Base-by-base conservation (phyloP, 768 basidiomycete species). In the Lactarius sanguifluus region DNA sequence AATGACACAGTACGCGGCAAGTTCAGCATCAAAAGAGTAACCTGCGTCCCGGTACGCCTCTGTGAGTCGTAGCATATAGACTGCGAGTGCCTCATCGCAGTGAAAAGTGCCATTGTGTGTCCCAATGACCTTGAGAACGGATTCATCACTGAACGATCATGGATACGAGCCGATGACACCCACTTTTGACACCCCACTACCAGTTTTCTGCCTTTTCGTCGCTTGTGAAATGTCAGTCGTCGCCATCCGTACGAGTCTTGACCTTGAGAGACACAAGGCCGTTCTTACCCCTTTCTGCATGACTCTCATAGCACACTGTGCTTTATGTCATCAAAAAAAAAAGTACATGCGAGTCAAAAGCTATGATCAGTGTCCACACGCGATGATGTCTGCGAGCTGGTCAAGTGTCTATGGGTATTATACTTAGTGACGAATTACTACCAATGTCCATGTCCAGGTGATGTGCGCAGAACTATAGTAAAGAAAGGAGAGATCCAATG, bases 91-190 rank as follows among this genome's bases (percentile, higher is more conserved):
- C 79, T 99, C 96, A 72, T 99, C 96, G 76, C 94, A 96, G 73
- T 99, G 96, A 75, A 98, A 98, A 0, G 94, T 94, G 20, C 96
- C 96, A 65, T 90, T 93, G 77, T 98, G 95, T 1, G 96, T 97
- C 40, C 95, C 95, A 72, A 98, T 96, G 47, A 86, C 77, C 91
- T 94, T 67, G 57, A 61, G 54, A 57, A 23, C 25, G 38, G 34
- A 58, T 38, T 52, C n/a, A 45, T 5, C 50, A 34, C 54, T 23
- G 5, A 6, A 36, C 57, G 16, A 61, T 40, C 12, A 54, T 34
- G 38, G 32, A 38, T n/a, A 5, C n/a, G 36, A 30, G 18, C 16
- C n/a, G 52, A 66, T 5, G 41, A 52, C 10, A 52, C 65, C 3
- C 12, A 75, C 74, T 67, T 75, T 73, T 52, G 79, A 76, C 25